Conservation (phyloP, 2,329 filamentous ascomycete species). For the Drechslerella coelobrocha region DNA sequence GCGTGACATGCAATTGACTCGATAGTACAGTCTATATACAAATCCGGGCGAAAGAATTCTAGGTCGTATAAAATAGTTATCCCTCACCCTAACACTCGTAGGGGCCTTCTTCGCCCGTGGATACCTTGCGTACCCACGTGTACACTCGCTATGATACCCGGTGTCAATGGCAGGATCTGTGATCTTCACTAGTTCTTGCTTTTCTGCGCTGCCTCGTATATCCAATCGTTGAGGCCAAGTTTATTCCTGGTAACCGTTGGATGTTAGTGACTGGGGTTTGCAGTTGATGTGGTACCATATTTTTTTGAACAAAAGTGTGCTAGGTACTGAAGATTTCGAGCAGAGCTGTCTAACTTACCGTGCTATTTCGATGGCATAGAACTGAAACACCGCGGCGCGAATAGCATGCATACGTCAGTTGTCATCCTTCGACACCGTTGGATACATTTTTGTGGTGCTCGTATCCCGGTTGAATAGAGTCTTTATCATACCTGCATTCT, state of each 20-base stretch:
- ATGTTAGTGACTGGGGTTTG: conserved; percentile 12
- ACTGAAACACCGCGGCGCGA: conserved; percentile 62
- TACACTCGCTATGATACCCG: no score
- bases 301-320: not conserved
- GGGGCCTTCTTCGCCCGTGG: not conserved
- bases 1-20: not conserved
- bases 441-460: not conserved
- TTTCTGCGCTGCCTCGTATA: conserved; percentile 81
- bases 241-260: conserved; percentile 69
- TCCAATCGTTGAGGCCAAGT: conserved; percentile 91
- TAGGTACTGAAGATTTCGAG: not conserved
- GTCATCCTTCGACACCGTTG: not conserved
- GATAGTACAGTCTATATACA: conserved; percentile 1
- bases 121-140: no score
- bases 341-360: conserved; percentile 62
- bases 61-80: not conserved
- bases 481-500: conserved; percentile 64
- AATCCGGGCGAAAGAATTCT: not conserved
- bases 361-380: conserved; percentile 78
- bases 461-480: not conserved
- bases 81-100: not conserved
- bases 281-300: not conserved
- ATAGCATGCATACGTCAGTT: conserved; percentile 17
- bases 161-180: not conserved
- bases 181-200: conserved; percentile 59